phyloP scores from a whole-genome alignment of 208 protist species.

The Crithidia mellificae region DNA sequence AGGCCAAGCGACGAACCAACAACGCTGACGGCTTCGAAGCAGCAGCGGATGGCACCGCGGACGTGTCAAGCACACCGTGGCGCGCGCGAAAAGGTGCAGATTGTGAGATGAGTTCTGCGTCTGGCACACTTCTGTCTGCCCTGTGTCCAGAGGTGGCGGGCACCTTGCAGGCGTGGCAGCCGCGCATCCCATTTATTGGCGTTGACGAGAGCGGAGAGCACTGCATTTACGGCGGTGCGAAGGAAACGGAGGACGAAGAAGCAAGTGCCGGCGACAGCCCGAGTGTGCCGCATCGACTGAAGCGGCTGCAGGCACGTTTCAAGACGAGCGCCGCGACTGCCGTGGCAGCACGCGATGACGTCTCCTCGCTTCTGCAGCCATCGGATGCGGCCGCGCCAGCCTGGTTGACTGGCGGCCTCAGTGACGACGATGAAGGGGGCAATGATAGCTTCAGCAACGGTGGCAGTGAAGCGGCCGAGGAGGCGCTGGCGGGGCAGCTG shows the following conservation, averaged over 20 bases:
- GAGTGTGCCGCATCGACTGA: too few species aligned
- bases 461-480: not conserved
- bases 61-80: too few species aligned
- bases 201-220: not conserved
- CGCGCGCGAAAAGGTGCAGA: not conserved
- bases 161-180: conserved; percentile 14
- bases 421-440: not conserved
- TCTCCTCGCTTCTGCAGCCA: conserved; percentile 17
- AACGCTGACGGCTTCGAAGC: too few species aligned
- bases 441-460: too few species aligned
- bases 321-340: not conserved
- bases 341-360: not conserved
- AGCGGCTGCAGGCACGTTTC: not conserved
- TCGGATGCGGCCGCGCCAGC: conserved; percentile 17
- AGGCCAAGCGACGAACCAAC: not conserved
- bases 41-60: too few species aligned
- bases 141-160: conserved; percentile 14
- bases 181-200: not conserved
- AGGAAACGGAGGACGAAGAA: not conserved
- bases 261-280: too few species aligned
- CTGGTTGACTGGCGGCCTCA: conserved; percentile 1
- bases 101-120: not conserved
- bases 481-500: conserved; percentile 5
- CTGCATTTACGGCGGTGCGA: not conserved
- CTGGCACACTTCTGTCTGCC: not conserved